Percentiles rank a stretch among this genome's conserved stretches.
Evolutionary conservation across 768 basidiomycete genomes (phyloP).

Genomic region (Ephemerocybe angulata): DNA sequence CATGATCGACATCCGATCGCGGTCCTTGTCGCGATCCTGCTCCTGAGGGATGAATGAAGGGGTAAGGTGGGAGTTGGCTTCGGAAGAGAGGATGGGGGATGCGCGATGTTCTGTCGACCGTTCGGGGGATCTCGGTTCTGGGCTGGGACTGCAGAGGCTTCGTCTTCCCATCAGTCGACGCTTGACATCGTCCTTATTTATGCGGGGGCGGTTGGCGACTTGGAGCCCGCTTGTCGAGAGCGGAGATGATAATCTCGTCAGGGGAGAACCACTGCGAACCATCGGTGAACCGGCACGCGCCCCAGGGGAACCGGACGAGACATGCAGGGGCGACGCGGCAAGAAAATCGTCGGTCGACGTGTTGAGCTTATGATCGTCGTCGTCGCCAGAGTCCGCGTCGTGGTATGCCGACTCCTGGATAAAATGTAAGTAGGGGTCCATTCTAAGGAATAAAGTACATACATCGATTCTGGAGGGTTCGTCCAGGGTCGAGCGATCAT

Average conservation of each 20-base stretch:
- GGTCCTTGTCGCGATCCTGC: slow-evolving; percentile 29
- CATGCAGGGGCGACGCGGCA: background rate
- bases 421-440: background rate
- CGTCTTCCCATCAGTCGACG: slow-evolving; percentile 42
- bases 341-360: background rate
- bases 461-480: slow-evolving; percentile 17
- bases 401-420: background rate
- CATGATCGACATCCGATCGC: slow-evolving; percentile 36
- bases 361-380: background rate
- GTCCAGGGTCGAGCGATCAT: slow-evolving; percentile 13
- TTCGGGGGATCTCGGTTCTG: slow-evolving; percentile 8
- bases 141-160: slow-evolving; percentile 40
- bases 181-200: slow-evolving; percentile 53
- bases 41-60: slow-evolving; percentile 5
- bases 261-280: slow-evolving; percentile 9
- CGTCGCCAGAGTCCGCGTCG: background rate
- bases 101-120: slow-evolving; percentile 1
- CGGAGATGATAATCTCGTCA: slow-evolving; percentile 8
- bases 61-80: background rate
- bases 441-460: background rate
- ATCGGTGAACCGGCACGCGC: slow-evolving; percentile 4
- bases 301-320: slow-evolving; percentile 16
- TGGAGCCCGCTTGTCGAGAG: slow-evolving; percentile 4
- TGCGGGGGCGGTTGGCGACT: slow-evolving; percentile 39
- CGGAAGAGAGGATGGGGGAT: background rate